Percentiles rank a stretch among this genome's conserved stretches.
These are phyloP conservation scores for Fragosphaeria purpurea DNA, from an alignment of 2,329 filamentous ascomycete genomes.

Conservation along the genomic window DNA sequence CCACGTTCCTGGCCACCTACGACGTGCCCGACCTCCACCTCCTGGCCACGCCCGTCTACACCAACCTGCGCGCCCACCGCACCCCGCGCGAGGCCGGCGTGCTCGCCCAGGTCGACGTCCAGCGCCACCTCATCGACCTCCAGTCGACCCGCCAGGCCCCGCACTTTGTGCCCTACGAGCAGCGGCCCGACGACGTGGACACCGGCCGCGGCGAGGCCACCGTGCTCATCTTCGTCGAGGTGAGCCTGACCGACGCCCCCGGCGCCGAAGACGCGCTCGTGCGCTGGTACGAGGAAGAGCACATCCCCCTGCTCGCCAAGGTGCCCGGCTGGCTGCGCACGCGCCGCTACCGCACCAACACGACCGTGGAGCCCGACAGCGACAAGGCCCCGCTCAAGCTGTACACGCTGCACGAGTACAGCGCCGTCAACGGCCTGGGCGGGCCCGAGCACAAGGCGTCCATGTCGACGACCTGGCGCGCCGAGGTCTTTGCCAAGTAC, in stretches of 20 bases:
- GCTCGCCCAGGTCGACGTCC: slow-evolving; percentile 51
- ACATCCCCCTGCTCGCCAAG: slow-evolving; percentile 59
- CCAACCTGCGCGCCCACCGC: slow-evolving; percentile 48
- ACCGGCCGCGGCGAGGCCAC: too few relatives aligned
- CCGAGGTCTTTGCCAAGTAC: slow-evolving; percentile 47
- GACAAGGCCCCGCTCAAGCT: slow-evolving; percentile 47
- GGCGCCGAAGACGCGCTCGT: slow-evolving; percentile 42
- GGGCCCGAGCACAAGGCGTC: slow-evolving; percentile 55
- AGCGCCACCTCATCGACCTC: slow-evolving; percentile 61
- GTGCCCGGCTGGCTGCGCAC: slow-evolving; percentile 72
- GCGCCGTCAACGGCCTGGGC: slow-evolving; percentile 53
- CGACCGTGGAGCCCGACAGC: too few relatives aligned
- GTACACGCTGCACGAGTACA: slow-evolving; percentile 64
- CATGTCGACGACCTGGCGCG: slow-evolving; percentile 50
- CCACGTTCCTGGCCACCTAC: slow-evolving; percentile 71
- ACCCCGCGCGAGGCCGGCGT: slow-evolving; percentile 43
- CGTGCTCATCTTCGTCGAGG: slow-evolving; percentile 53
- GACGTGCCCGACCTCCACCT: slow-evolving; percentile 67
- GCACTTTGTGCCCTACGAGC: slow-evolving; percentile 50
- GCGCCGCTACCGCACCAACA: slow-evolving; percentile 57
- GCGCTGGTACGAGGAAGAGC: slow-evolving; percentile 68
- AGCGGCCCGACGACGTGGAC: slow-evolving; percentile 47
- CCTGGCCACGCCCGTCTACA: slow-evolving; percentile 62
- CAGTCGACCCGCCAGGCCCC: slow-evolving; percentile 44
- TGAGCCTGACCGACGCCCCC: slow-evolving; percentile 39